Base-by-base conservation (phyloP, 2,329 filamentous ascomycete genomes). In the Geosmithia morbida region DNA sequence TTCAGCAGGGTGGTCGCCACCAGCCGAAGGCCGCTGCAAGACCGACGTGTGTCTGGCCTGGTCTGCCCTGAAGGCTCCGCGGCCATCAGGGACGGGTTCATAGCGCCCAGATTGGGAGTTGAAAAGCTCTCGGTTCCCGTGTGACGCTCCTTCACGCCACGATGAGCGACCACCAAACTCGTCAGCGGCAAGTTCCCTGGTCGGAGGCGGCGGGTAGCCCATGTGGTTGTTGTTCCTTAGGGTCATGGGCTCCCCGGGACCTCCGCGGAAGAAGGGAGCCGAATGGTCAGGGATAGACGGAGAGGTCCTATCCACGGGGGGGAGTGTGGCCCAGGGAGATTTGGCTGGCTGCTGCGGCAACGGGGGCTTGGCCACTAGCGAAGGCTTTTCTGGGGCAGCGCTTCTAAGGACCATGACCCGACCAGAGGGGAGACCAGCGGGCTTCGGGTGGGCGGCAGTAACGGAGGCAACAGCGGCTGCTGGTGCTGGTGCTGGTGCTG, bases 101-200 rank as follows among this genome's bases (percentile, higher is more conserved):
- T 95, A 94, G 46, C 87, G 83, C 17, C 90, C 90, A 47, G 87
- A 95, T 48, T 94, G 85, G n/a, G 90, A 94, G 61, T 97, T 96
- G 67, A 81, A 97, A 0, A 97, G 70, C 61, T 97, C 89, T 48
- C 85, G 74, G 51, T 78, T 81, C 11, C 74, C 71, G 48, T 75
- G 71, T 1, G 69, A 59, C 37, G 73, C 71, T 5, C 81, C 76
- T 51, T 95, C 87, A 56, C 85, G 77, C 82, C 86, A 94, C 33
- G 81, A 77, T 46, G 83, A 79, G 51, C 92, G 77, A 60, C 83
- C 94, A 58, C 83, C 94, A 58, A 96, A 97, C 54, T 95, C 90
- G 61, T 97, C 92, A 0, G 89, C 85, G 6, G 88, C 87, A 52
- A 96, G 94, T 60, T 97, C 89, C 58, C 87, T 87, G 0, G 58